phyloP scores from a whole-genome alignment of 768 basidiomycete species.

The Phylloporus rhodoxanthus region DNA sequence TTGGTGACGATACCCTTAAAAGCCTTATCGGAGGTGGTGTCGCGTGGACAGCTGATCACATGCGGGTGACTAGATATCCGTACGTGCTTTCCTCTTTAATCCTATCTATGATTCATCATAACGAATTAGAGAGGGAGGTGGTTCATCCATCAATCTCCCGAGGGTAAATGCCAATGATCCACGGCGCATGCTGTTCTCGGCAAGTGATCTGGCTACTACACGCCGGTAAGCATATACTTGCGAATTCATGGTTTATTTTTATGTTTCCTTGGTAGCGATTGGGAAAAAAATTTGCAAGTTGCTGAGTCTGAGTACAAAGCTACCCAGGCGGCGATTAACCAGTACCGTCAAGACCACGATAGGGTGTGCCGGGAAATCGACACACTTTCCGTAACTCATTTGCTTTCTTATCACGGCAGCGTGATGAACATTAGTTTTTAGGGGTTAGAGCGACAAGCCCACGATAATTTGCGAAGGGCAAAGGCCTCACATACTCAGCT shows the following conservation, averaged over 20 bases:
- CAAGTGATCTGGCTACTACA: constrained; percentile 44
- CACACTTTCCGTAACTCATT: constrained; percentile 30
- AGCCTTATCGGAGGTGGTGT: constrained; percentile 43
- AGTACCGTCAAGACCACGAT: constrained; percentile 28
- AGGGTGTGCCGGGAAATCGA: constrained; percentile 28
- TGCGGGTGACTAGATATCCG: constrained; percentile 60
- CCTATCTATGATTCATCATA: neutral
- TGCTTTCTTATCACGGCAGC: neutral
- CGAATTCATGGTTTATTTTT: neutral
- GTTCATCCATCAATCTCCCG: constrained; percentile 40
- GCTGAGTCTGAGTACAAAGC: constrained; percentile 36
- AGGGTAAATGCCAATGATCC: constrained; percentile 30
- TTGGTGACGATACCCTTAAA: constrained; percentile 52
- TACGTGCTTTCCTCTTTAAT: constrained; percentile 31
- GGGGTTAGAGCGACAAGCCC: constrained; percentile 17
- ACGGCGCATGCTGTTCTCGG: constrained; percentile 47
- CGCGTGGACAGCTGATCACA: constrained; percentile 60
- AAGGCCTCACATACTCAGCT: constrained; percentile 37
- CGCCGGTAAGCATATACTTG: constrained; percentile 36
- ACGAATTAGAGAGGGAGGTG: constrained; percentile 59
- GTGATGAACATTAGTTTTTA: constrained; percentile 1
- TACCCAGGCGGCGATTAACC: constrained; percentile 24
- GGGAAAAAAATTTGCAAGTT: constrained; percentile 34
- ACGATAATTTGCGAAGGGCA: constrained; percentile 26
- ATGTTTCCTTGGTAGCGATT: constrained; percentile 36